Evolutionary conservation across 2,329 filamentous ascomycete genomes (phyloP).

Genomic region (Phialophora chinensis): DNA sequence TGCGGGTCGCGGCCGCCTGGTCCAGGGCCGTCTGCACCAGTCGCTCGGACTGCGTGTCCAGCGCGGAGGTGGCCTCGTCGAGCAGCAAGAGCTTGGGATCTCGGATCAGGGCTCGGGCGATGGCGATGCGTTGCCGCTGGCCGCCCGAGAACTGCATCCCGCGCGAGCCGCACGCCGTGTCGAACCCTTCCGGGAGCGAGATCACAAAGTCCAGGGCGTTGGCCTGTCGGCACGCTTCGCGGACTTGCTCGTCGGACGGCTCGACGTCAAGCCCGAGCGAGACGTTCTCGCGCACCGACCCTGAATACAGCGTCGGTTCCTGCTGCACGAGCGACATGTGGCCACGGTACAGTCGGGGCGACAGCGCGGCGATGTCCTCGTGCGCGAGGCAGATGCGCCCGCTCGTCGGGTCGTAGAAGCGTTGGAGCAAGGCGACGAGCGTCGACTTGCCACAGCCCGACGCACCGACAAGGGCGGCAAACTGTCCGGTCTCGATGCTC

Average conservation of each 20-base stretch:
- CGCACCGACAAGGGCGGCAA: conserved; percentile 62
- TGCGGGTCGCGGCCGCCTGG: conserved; percentile 41
- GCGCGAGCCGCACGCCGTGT: conserved; percentile 45
- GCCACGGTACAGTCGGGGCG: conserved; percentile 67
- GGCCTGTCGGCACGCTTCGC: conserved; percentile 46
- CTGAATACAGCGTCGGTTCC: conserved; percentile 74
- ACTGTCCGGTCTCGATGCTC: conserved; percentile 56
- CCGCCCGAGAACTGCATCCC: conserved; percentile 49
- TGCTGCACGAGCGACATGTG: conserved; percentile 74
- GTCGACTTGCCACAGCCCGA: conserved; percentile 70
- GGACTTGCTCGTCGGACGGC: conserved; percentile 43
- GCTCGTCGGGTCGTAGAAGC: conserved; percentile 71
- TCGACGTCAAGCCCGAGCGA: conserved; percentile 57
- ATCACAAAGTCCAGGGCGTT: conserved; percentile 49
- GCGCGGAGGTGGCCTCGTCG: conserved; percentile 52
- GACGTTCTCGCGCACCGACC: conserved; percentile 73
- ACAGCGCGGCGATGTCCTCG: conserved; percentile 63
- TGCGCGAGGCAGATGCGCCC: conserved; percentile 71
- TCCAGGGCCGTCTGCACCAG: conserved; percentile 45
- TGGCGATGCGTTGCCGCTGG: conserved; percentile 52
- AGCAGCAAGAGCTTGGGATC: conserved; percentile 47
- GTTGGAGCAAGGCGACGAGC: conserved; percentile 65
- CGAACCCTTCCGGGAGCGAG: conserved; percentile 47
- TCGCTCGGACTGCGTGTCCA: conserved; percentile 48
- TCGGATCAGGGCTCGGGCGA: conserved; percentile 51